A percentile compares a stretch with the other conserved stretches of the same genome.
Conservation (phyloP, 345 rosid species). For the Dipteronia dyeriana region DNA sequence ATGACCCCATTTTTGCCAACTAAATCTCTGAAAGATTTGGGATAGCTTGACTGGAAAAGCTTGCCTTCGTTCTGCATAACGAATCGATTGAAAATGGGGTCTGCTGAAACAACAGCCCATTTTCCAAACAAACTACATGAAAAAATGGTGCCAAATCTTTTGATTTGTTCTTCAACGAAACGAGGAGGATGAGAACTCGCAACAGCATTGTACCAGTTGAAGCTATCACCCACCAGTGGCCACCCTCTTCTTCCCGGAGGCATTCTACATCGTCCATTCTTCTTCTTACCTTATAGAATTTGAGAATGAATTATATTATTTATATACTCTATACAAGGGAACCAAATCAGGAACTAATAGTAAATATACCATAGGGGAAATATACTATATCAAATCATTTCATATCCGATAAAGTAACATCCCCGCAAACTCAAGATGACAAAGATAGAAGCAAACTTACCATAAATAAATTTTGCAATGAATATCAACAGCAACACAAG, state of each 20-base stretch:
- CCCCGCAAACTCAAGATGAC: no score
- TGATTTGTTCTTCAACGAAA: slow-evolving; percentile 62
- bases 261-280: slow-evolving; percentile 14
- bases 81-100: slow-evolving; percentile 65
- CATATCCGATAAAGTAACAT: no score
- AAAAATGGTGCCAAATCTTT: slow-evolving; percentile 74
- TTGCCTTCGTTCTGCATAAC: slow-evolving; percentile 83
- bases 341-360: no score
- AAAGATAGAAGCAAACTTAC: not conserved
- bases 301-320: no score
- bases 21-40: slow-evolving; percentile 81
- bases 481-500: not conserved
- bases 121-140: slow-evolving; percentile 77
- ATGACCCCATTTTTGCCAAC: slow-evolving; percentile 86
- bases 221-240: slow-evolving; percentile 76
- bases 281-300: not conserved
- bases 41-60: slow-evolving; percentile 81
- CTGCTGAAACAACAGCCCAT: slow-evolving; percentile 75
- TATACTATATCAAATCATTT: no score
- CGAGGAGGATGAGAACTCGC: slow-evolving; percentile 74
- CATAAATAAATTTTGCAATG: slow-evolving; percentile 6
- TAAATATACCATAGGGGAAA: no score
- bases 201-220: slow-evolving; percentile 77
- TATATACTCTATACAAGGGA: no score
- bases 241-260: slow-evolving; percentile 85